Evolutionary conservation across 73 alveolate genomes (phyloP).

Genomic region (Stentor roeselii): DNA sequence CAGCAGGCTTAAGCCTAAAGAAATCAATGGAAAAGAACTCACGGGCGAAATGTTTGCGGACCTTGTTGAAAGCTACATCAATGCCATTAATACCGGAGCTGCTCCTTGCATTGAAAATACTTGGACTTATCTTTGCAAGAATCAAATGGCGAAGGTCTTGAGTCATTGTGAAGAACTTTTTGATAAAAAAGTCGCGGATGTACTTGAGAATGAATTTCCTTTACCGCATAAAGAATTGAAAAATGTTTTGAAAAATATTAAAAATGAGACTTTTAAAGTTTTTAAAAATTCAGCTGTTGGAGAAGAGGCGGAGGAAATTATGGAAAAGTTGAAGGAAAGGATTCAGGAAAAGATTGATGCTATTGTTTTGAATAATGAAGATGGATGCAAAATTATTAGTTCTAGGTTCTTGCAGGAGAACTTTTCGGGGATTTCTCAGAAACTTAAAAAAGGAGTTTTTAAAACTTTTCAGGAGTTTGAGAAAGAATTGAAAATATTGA

Average conservation of each 20-base stretch:
- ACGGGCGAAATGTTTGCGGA: constrained; percentile 80
- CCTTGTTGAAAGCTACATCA: constrained; percentile 60
- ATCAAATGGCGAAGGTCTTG: constrained; percentile 55
- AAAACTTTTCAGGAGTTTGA: constrained; percentile 54
- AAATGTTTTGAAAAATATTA: not conserved
- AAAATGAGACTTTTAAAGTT: not conserved
- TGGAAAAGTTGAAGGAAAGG: constrained; percentile 1
- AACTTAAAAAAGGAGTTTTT: constrained; percentile 62
- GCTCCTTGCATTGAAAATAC: constrained; percentile 77
- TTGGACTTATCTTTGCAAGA: constrained; percentile 73
- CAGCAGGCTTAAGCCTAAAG: constrained; percentile 80
- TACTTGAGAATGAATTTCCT: constrained; percentile 5
- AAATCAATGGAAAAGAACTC: constrained; percentile 79
- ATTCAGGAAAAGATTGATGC: not conserved
- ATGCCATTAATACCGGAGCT: constrained; percentile 79
- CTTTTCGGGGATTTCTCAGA: constrained; percentile 51
- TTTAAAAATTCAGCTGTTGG: constrained; percentile 10
- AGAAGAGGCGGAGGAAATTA: not conserved
- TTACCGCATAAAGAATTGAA: not conserved
- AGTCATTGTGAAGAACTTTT: constrained; percentile 48
- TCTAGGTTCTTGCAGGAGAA: constrained; percentile 50
- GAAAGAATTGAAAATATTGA: constrained; percentile 32
- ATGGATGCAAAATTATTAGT: constrained; percentile 37
- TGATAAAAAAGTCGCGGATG: constrained; percentile 29
- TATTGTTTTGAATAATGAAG: not conserved